These are phyloP conservation scores for Verticillium isaacii DNA, from an alignment of 2,329 filamentous ascomycete species.

Conservation along the genomic window DNA sequence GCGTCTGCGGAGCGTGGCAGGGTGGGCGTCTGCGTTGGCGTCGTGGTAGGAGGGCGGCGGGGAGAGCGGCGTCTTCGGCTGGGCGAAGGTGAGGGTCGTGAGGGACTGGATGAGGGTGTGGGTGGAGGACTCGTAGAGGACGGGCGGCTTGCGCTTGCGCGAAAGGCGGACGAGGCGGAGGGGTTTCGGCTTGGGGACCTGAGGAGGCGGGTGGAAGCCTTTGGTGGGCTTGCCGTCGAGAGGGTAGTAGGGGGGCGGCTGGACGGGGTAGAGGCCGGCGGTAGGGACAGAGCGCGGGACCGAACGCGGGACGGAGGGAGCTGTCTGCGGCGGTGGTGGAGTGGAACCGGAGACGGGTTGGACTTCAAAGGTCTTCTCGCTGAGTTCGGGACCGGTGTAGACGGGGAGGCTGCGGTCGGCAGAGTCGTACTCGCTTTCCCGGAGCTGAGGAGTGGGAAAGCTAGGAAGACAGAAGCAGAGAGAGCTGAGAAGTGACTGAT, in stretches of 20 bases:
- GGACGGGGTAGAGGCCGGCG: not conserved
- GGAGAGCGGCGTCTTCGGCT: not conserved
- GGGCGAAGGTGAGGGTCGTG: slow-evolving; percentile 1
- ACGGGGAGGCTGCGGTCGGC: slow-evolving; percentile 10
- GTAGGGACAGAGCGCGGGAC: slow-evolving; percentile 2
- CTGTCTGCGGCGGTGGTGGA: not conserved
- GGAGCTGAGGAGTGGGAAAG: slow-evolving; percentile 13
- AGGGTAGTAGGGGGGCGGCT: slow-evolving; percentile 7
- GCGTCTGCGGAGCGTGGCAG: not conserved
- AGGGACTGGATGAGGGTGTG: slow-evolving; percentile 14
- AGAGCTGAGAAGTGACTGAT: slow-evolving; percentile 11
- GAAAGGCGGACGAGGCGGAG: slow-evolving; percentile 16
- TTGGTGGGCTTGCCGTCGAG: slow-evolving; percentile 1
- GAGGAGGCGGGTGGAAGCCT: not conserved
- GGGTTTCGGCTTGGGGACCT: slow-evolving; percentile 4
- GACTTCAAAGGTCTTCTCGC: slow-evolving; percentile 3
- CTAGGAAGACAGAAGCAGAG: slow-evolving; percentile 15
- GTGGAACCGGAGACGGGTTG: not conserved
- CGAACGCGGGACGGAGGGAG: slow-evolving; percentile 1
- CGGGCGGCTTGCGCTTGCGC: slow-evolving; percentile 14
- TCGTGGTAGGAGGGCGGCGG: not conserved
- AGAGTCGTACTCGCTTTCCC: slow-evolving; percentile 8
- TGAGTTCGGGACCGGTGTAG: slow-evolving; percentile 6
- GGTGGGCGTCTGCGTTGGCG: not conserved
- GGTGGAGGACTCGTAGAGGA: slow-evolving; percentile 15